phyloP scores from a whole-genome alignment of 78 protist species.

The Dictyostelium citrinum region DNA sequence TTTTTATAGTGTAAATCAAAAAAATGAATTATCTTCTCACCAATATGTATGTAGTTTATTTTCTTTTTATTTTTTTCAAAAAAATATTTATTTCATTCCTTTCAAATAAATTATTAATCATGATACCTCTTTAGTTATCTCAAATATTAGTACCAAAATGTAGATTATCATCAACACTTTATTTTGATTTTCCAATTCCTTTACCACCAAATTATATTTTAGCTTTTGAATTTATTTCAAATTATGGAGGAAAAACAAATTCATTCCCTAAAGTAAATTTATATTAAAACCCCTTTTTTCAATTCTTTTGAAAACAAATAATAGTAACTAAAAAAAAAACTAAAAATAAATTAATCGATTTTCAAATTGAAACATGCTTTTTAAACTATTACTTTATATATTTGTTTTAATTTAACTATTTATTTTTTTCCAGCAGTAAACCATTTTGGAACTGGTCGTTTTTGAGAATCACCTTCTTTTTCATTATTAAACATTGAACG shows the following conservation, averaged over 20 bases:
- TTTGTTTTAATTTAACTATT: background rate
- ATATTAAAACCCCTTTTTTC: background rate
- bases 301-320: background rate
- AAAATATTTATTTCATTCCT: background rate
- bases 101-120: too few species aligned
- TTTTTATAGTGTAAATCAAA: constrained; percentile 41
- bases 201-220: constrained; percentile 15
- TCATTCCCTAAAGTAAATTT: constrained; percentile 31
- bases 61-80: background rate
- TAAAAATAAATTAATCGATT: background rate
- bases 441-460: constrained; percentile 49
- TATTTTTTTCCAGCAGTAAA: constrained; percentile 21
- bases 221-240: constrained; percentile 47
- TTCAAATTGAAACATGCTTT: background rate
- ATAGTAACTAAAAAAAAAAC: background rate
- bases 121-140: constrained; percentile 16
- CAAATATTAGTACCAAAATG: constrained; percentile 52
- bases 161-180: constrained; percentile 39
- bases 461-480: background rate
- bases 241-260: constrained; percentile 41
- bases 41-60: constrained; percentile 31
- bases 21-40: constrained; percentile 23
- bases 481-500: background rate
- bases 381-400: too few species aligned
- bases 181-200: constrained; percentile 54